Base-by-base conservation (phyloP, 106 monocot species). In the Allium cepa region DNA sequence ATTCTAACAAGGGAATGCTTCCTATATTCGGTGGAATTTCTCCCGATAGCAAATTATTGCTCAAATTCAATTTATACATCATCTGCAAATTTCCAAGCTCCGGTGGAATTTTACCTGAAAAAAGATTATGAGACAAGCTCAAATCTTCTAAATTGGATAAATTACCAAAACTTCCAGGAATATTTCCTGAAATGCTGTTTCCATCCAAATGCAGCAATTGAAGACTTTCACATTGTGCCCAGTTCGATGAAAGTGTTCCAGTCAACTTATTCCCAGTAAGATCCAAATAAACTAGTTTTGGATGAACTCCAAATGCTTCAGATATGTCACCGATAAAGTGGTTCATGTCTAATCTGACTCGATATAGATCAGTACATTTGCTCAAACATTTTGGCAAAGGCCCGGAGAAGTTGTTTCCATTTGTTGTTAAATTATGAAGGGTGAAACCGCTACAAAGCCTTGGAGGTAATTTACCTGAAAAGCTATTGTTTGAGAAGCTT, bases 251-350 rank as follows among this genome's bases (percentile, higher is more conserved):
- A 5, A 94, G 74, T 14, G 56, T 59, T 9, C 94, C 94, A 1
- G 80, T 82, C 53, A 94, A 57, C 47, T 60, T 53, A 59, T 75
- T 90, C 17, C 84, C 78, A 3, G 73, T 48, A 50, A 85, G 64
- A 49, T 90, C 87, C 82, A 90, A 57, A 78, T 78, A 87, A 0
- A 10, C 3, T 5, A 89, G 69, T 0, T 36, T 0, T 15, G 83
- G 74, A 72, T 90, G 79, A 11, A 84, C 67, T 0, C 82, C 75
- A 50, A 94, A 86, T 1, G 68, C 82, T 55, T 85, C 61, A 0
- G 82, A 79, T 49, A 94, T 79, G 62, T 94, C 83, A 14, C 90
- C 90, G 2, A 53, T 67, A 67, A 94, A 81, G 7, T 76, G 60
- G 63, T 94, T 94, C 15, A 7, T 10, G 12, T 87, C 87, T 16